phyloP scores from a whole-genome alignment of 2,329 filamentous ascomycete species.

The Monilinia vaccinii-corymbosi region DNA sequence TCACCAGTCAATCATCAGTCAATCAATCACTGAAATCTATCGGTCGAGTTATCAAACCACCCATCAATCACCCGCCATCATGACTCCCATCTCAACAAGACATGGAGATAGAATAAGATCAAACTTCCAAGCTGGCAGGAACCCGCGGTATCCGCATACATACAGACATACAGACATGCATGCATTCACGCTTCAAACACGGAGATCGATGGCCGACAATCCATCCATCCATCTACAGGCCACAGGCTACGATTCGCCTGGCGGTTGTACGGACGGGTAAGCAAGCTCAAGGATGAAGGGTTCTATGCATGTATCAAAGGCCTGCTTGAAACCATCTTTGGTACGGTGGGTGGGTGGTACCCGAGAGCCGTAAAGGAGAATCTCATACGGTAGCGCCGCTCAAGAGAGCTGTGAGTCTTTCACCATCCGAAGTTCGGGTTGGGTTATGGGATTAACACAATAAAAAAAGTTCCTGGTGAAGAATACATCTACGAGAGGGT shows the following conservation, averaged over 20 bases:
- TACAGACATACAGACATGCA: no score
- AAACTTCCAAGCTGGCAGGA: background rate
- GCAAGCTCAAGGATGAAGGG: background rate
- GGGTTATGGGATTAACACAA: background rate
- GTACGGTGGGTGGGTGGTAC: no score
- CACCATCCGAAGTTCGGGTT: background rate
- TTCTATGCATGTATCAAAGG: background rate
- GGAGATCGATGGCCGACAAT: background rate
- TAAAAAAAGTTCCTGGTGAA: background rate
- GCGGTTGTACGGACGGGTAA: no score
- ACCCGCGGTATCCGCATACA: background rate
- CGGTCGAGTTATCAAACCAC: background rate
- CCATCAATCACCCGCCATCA: no score
- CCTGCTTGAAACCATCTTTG: background rate
- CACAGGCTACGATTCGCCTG: no score
- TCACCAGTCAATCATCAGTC: no score
- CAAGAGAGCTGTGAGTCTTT: no score
- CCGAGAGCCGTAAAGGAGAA: background rate
- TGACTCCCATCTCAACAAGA: no score
- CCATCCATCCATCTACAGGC: background rate
- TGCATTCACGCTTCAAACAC: background rate
- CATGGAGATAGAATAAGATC: no score
- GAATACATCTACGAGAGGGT: background rate
- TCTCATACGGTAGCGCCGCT: background rate
- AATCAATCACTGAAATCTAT: no score